Evolutionary conservation across 176 grass and related monocot genomes (phyloP).

Genomic region (Pharus latifolius): DNA sequence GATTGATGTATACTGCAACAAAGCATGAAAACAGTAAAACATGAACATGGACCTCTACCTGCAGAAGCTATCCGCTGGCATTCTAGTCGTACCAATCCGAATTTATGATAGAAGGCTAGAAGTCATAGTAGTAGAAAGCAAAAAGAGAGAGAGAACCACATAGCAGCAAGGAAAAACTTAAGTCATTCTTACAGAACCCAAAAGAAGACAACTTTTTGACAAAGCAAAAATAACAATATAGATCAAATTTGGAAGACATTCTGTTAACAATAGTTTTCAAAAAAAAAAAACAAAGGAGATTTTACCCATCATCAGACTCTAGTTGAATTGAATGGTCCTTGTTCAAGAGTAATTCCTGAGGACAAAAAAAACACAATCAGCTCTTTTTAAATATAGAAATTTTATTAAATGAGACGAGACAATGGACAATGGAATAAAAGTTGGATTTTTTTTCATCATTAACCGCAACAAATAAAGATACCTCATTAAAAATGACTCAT

Average conservation of each 20-base stretch:
- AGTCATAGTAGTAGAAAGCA: not conserved
- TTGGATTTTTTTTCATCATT: not conserved
- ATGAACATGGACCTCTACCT: not conserved
- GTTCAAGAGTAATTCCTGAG: conserved; percentile 74
- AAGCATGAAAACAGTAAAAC: not conserved
- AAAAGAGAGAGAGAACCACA: too few species aligned
- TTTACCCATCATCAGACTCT: conserved; percentile 60
- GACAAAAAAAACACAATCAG: conserved; percentile 23
- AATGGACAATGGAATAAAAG: not conserved
- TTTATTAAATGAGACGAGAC: not conserved
- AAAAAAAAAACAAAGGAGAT: not conserved
- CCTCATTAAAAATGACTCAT: not conserved
- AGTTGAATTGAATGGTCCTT: conserved; percentile 61
- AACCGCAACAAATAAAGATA: not conserved
- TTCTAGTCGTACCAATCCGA: not conserved
- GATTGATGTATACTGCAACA: not conserved
- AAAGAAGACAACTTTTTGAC: not conserved
- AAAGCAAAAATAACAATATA: not conserved
- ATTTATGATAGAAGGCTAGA: not conserved
- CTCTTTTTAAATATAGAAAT: not conserved
- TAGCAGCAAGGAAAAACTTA: conserved; percentile 1
- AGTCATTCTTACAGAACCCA: not conserved
- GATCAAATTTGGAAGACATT: not conserved
- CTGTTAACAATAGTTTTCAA: not conserved
- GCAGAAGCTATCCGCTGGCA: not conserved